These are phyloP conservation scores for Dendrobium chrysotoxum DNA, from an alignment of 106 monocot species.

Conservation along the genomic window DNA sequence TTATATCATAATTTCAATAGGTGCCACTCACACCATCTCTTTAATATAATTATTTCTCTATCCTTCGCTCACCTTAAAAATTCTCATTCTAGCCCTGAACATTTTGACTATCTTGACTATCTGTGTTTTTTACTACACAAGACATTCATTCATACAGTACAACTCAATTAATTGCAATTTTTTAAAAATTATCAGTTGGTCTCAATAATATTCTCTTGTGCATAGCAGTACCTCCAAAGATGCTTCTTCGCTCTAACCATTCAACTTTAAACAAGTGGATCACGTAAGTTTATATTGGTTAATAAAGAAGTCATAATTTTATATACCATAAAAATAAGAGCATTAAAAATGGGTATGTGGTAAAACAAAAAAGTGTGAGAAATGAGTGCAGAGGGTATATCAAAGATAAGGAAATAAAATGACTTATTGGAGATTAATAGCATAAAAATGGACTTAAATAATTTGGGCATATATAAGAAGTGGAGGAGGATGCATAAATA, in stretches of 20 bases:
- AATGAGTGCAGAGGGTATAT: background rate
- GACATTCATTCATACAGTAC: background rate
- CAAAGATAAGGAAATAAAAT: background rate
- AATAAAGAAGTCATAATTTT: background rate
- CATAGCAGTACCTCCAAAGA: background rate
- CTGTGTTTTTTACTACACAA: background rate
- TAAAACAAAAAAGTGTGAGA: background rate
- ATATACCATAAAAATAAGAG: background rate
- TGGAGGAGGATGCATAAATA: background rate
- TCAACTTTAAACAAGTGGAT: background rate
- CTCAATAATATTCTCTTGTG: background rate
- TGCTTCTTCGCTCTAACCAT: background rate
- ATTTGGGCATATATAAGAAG: background rate
- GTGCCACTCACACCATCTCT: too few relatives aligned
- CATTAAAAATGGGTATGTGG: background rate
- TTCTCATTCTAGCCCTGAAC: too few relatives aligned
- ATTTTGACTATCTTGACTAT: too few relatives aligned
- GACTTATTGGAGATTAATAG: background rate
- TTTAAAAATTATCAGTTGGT: background rate
- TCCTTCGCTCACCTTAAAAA: too few relatives aligned
- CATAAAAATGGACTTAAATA: background rate
- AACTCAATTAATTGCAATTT: background rate
- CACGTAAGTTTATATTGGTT: too few relatives aligned
- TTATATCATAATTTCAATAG: too few relatives aligned
- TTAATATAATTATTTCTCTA: too few relatives aligned